Base-by-base conservation (phyloP, 148 eudicot species). In the Fagopyrum esculentum region DNA sequence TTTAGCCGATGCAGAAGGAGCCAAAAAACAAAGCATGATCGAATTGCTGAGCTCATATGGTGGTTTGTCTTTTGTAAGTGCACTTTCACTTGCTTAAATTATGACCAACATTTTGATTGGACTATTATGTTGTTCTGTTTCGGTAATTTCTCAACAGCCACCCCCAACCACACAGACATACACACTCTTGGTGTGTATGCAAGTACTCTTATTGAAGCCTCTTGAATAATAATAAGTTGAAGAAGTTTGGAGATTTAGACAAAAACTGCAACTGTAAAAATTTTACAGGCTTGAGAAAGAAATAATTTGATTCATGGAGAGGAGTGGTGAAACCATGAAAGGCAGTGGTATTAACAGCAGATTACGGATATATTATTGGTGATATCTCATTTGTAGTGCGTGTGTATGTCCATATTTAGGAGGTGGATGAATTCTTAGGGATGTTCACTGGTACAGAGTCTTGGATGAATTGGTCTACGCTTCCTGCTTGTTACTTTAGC, bases 1-100 rank as follows among this genome's bases (percentile, higher is more conserved):
- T 84, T 85, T 92, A 83, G 99, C 99, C 80, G 99, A 95, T 88
- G 96, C 99, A 11, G 99, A 92, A 84, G 99, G 99, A 87, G 97
- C 97, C 59, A 92, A 88, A 75, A 90, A 89, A 61, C 77, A 74
- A 79, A 76, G 79, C 57, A 89, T 92, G 93, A 85, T 90, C 70
- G 99, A 92, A 84, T 80, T 95, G 76, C 83, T 95, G 56, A 92
- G 85, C 79, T 78, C 92, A 48, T 81, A 87, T 74, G 99, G 99
- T 11, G 99, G 99, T 75, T 80, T 84, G 52, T 92, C 97, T 70
- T 92, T 82, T 82, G 99, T 95, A 87, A 92, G 99, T 86, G 80
- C 60, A 49, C 70, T 29, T 63, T 29, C 35, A 6, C 17, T 66
- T 66, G 46, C 6, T 40, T 66, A 35, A 3, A 40, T 13, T 40